phyloP scores from a whole-genome alignment of 2,329 filamentous ascomycete genomes.

The Lasiodiplodia sp. region DNA sequence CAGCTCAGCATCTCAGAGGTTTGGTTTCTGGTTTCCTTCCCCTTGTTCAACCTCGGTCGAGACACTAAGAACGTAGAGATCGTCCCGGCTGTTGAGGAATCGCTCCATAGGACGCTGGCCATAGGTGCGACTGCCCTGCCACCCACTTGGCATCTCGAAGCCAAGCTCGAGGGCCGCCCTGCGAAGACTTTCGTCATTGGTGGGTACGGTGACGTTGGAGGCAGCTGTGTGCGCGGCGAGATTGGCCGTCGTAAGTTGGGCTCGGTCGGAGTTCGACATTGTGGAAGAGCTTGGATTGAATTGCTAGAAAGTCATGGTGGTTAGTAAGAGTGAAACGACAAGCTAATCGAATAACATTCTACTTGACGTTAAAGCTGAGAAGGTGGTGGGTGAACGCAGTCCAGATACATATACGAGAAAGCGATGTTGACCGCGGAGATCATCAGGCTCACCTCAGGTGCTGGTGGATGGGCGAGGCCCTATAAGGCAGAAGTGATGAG shows the following conservation, averaged over 20 bases:
- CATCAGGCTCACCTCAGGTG: too few relatives aligned
- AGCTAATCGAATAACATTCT: too few relatives aligned
- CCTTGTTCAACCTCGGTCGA: neutral
- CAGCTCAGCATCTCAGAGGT: neutral
- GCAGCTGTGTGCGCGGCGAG: neutral
- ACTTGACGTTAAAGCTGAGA: too few relatives aligned
- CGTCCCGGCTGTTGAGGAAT: neutral
- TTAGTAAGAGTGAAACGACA: too few relatives aligned
- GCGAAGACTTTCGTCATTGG: too few relatives aligned
- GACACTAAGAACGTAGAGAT: neutral
- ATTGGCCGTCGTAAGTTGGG: neutral
- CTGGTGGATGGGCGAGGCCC: too few relatives aligned
- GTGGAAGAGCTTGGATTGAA: neutral
- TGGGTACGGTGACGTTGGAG: neutral
- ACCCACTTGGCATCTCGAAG: slow-evolving; percentile 8
- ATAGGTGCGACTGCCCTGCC: neutral
- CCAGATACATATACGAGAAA: too few relatives aligned
- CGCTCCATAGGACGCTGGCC: slow-evolving; percentile 1
- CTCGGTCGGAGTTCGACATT: neutral
- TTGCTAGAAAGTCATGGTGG: neutral
- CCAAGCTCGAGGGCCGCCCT: neutral
- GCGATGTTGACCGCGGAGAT: too few relatives aligned
- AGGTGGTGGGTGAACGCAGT: too few relatives aligned
- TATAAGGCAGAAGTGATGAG: too few relatives aligned
- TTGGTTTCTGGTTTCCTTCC: neutral